Conservation (phyloP, 1,139 yeast genomes). For the Yamadazyma siamensis region DNA sequence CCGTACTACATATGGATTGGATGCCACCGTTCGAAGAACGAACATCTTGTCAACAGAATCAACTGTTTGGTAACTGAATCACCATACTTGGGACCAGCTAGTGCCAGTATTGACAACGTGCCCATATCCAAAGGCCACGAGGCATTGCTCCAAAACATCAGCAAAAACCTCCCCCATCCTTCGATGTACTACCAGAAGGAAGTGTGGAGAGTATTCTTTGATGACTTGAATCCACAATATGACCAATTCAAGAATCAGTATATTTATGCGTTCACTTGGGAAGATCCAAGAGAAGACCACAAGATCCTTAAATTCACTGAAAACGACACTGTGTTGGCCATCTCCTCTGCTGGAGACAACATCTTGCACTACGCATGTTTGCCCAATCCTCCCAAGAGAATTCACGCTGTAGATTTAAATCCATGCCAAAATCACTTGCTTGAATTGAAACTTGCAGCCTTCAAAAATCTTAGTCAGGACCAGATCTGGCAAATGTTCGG, state of each 20-base stretch:
- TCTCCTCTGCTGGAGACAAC: conserved; percentile 85
- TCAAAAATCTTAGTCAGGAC: conserved; percentile 54
- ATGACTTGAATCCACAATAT: conserved; percentile 64
- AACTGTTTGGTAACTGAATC: conserved; percentile 77
- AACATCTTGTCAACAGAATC: conserved; percentile 58
- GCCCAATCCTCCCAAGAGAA: conserved; percentile 68
- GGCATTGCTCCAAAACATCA: conserved; percentile 62
- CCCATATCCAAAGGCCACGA: conserved; percentile 67
- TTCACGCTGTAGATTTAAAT: conserved; percentile 82
- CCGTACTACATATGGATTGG: conserved; percentile 86
- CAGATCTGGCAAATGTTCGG: conserved; percentile 77
- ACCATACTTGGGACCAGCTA: conserved; percentile 66
- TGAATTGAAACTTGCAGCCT: conserved; percentile 72
- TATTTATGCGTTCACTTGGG: conserved; percentile 88
- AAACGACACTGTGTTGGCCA: conserved; percentile 73
- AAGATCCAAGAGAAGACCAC: conserved; percentile 80
- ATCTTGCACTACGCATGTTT: conserved; percentile 69
- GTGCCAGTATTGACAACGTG: conserved; percentile 20
- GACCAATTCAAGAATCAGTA: conserved; percentile 74
- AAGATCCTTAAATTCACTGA: conserved; percentile 57
- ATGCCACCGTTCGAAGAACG: conserved; percentile 63
- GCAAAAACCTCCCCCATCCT: conserved; percentile 71
- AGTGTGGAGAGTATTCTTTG: conserved; percentile 77
- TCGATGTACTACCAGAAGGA: conserved; percentile 74
- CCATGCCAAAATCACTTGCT: conserved; percentile 80